Evolutionary conservation across 176 grass and related monocot species (phyloP).

Genomic region (Triticum timopheevii): DNA sequence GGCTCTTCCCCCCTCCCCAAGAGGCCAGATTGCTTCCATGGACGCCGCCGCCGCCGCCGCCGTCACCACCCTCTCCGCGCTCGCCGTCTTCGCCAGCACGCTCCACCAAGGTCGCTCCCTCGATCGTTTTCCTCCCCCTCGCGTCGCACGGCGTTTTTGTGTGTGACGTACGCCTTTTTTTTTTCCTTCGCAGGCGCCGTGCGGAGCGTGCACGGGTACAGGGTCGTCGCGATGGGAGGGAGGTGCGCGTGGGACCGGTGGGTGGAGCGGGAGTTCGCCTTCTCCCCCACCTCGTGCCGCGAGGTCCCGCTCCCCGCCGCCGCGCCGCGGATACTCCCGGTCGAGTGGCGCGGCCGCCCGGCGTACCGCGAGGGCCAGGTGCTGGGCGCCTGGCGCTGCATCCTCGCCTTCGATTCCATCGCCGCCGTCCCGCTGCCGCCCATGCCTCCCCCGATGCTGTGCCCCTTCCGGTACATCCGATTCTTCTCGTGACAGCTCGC

Average conservation of each 20-base stretch:
- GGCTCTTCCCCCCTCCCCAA: neutral
- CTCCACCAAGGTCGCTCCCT: slow-evolving; percentile 31
- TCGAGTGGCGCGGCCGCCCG: slow-evolving; percentile 20
- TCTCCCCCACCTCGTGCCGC: slow-evolving; percentile 30
- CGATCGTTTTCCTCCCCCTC: neutral
- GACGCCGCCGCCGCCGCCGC: slow-evolving; percentile 30
- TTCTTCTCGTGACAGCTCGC: neutral
- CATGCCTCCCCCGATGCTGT: slow-evolving; percentile 34
- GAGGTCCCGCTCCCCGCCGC: slow-evolving; percentile 29
- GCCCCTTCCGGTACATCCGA: slow-evolving; percentile 9
- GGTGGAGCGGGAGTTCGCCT: slow-evolving; percentile 53
- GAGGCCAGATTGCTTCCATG: neutral
- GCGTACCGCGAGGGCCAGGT: slow-evolving; percentile 41
- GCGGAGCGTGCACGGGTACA: slow-evolving; percentile 63
- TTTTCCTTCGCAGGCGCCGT: slow-evolving; percentile 32
- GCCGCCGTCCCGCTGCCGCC: slow-evolving; percentile 22
- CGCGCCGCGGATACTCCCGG: slow-evolving; percentile 25
- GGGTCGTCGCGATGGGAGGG: slow-evolving; percentile 30
- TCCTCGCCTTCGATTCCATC: slow-evolving; percentile 53
- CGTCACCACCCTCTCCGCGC: slow-evolving; percentile 42
- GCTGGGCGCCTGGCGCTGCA: slow-evolving; percentile 46
- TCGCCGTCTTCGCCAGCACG: slow-evolving; percentile 47
- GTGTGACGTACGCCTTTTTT: neutral
- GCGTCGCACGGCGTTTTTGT: neutral
- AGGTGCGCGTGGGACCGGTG: slow-evolving; percentile 39